Percentiles rank a stretch among this genome's conserved stretches.
These are phyloP conservation scores for Pholiota conissans DNA, from an alignment of 768 basidiomycete genomes.

Conservation along the genomic window DNA sequence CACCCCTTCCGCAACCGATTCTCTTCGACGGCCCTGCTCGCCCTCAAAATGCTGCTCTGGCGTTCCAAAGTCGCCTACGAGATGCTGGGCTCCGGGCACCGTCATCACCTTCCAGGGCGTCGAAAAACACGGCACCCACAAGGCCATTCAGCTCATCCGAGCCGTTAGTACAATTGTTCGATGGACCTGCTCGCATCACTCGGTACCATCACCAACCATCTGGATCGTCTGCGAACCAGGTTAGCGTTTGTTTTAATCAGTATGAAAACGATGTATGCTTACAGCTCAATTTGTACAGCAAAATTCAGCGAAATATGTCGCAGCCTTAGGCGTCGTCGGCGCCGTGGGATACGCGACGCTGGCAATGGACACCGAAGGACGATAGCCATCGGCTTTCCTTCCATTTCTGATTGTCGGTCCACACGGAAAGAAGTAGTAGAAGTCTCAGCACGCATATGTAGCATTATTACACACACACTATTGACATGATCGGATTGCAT, in stretches of 20 bases:
- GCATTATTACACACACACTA: not conserved
- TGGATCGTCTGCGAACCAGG: slow-evolving; percentile 6
- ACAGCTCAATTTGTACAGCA: not conserved
- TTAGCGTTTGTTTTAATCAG: slow-evolving; percentile 6
- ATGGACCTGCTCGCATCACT: slow-evolving; percentile 43
- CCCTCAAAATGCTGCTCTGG: slow-evolving; percentile 26
- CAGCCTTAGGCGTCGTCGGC: slow-evolving; percentile 17
- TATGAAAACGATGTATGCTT: not conserved
- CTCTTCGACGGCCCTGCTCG: slow-evolving; percentile 51
- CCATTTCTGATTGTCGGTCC: not conserved
- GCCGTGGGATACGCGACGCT: slow-evolving; percentile 20
- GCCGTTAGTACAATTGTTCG: slow-evolving; percentile 38
- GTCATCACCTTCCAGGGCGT: slow-evolving; percentile 21
- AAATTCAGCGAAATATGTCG: slow-evolving; percentile 9
- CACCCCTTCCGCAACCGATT: slow-evolving; percentile 42
- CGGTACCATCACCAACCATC: slow-evolving; percentile 27
- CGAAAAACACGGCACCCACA: slow-evolving; percentile 11
- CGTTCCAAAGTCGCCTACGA: slow-evolving; percentile 22
- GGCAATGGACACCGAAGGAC: slow-evolving; percentile 13
- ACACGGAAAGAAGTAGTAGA: not conserved
- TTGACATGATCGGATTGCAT: not conserved
- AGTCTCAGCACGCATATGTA: not conserved
- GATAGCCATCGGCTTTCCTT: not conserved
- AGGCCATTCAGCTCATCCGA: slow-evolving; percentile 26
- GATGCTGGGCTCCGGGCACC: slow-evolving; percentile 17